A percentile compares a stretch with the other conserved stretches of the same genome.
Conservation (phyloP, 495 filamentous ascomycete species). For the Filosporella fistucella region DNA sequence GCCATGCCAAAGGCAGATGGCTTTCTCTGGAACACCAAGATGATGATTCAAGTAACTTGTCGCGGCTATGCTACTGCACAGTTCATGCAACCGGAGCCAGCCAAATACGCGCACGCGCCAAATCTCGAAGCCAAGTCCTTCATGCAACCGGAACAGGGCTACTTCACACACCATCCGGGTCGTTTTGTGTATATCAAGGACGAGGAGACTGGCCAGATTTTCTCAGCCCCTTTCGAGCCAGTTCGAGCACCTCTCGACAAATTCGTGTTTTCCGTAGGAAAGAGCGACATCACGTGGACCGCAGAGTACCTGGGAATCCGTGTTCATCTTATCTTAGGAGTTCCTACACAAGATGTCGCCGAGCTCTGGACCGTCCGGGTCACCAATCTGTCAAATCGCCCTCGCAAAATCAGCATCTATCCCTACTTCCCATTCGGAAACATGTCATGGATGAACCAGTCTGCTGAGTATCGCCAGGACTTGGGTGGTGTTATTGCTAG, state of each 20-base stretch:
- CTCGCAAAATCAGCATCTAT: slow-evolving; percentile 44
- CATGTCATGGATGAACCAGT: slow-evolving; percentile 60
- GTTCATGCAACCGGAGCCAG: slow-evolving; percentile 56
- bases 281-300: slow-evolving; percentile 47
- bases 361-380: slow-evolving; percentile 52
- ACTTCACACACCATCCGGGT: slow-evolving; percentile 53
- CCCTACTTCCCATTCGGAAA: slow-evolving; percentile 54
- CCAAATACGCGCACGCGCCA: slow-evolving; percentile 51
- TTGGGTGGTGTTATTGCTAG: slow-evolving; percentile 43
- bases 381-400: slow-evolving; percentile 40
- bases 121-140: slow-evolving; percentile 54
- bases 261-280: slow-evolving; percentile 51
- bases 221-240: slow-evolving; percentile 52
- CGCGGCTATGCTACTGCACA: slow-evolving; percentile 52
- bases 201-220: slow-evolving; percentile 44
- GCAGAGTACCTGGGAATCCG: slow-evolving; percentile 45
- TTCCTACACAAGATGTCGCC: slow-evolving; percentile 48
- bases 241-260: slow-evolving; percentile 42
- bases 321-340: slow-evolving; percentile 45
- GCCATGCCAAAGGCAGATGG: slow-evolving; percentile 50
- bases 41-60: slow-evolving; percentile 57
- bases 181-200: slow-evolving; percentile 58
- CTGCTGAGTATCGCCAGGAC: slow-evolving; percentile 42
- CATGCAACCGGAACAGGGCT: slow-evolving; percentile 56
- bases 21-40: slow-evolving; percentile 57